phyloP scores from a whole-genome alignment of 495 filamentous ascomycete genomes.

The Trichoderma asperelloides region DNA sequence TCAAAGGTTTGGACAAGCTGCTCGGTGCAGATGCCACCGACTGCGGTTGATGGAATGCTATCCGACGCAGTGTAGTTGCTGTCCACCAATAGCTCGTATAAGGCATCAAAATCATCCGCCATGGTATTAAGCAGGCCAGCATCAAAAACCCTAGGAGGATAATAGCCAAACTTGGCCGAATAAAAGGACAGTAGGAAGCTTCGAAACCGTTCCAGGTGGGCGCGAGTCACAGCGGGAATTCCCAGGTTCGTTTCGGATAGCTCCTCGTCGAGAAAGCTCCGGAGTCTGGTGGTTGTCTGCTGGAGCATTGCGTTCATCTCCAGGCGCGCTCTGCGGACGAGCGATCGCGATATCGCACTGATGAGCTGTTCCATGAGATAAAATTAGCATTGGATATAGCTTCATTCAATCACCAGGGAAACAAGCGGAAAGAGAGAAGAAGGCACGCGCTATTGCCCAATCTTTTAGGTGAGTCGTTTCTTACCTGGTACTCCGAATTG shows the following conservation, averaged over 20 bases:
- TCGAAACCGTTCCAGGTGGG: constrained; percentile 56
- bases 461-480: constrained; percentile 10
- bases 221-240: constrained; percentile 38
- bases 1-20: constrained; percentile 54
- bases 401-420: no score
- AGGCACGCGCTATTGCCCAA: neutral
- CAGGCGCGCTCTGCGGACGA: constrained; percentile 48
- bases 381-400: neutral
- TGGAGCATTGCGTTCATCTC: constrained; percentile 55
- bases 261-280: constrained; percentile 53
- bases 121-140: constrained; percentile 44
- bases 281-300: constrained; percentile 37
- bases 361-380: constrained; percentile 31
- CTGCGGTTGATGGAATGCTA: constrained; percentile 29
- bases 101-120: constrained; percentile 51
- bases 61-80: constrained; percentile 31
- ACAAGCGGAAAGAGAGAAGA: neutral
- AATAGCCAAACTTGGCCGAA: constrained; percentile 52
- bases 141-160: constrained; percentile 50
- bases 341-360: constrained; percentile 42
- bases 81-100: constrained; percentile 57
- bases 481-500: constrained; percentile 48
- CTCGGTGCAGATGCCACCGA: constrained; percentile 51
- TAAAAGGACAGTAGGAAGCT: constrained; percentile 53
- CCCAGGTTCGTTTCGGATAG: constrained; percentile 46